phyloP scores from a whole-genome alignment of 2,329 filamentous ascomycete genomes.

The Thyridium curvatum region DNA sequence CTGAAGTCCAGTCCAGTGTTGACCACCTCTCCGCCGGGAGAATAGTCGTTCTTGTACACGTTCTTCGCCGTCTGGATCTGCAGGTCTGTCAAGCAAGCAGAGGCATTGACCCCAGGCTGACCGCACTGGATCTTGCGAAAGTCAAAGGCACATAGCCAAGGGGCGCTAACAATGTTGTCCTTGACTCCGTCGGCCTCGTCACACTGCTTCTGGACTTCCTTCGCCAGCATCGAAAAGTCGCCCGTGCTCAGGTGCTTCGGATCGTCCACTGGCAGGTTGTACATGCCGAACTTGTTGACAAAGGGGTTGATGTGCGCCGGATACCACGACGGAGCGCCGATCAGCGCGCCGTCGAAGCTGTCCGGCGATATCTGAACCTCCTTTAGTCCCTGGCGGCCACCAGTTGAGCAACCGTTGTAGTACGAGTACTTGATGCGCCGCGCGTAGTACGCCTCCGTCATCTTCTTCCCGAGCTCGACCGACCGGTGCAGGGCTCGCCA shows the following conservation, averaged over 20 bases:
- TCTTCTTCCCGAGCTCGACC: constrained; percentile 36
- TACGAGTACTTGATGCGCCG: constrained; percentile 38
- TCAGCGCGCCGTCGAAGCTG: constrained; percentile 51
- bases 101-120: constrained; percentile 13
- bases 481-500: constrained; percentile 39
- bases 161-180: constrained; percentile 43
- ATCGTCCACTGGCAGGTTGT: constrained; percentile 38
- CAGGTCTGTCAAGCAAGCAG: constrained; percentile 28
- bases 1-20: constrained; percentile 39
- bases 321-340: constrained; percentile 45
- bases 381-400: constrained; percentile 51
- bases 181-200: constrained; percentile 40
- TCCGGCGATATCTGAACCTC: constrained; percentile 44
- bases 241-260: constrained; percentile 33
- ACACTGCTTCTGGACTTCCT: constrained; percentile 41
- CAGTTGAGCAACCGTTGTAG: constrained; percentile 52
- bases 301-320: constrained; percentile 36
- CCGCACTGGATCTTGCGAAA: constrained; percentile 31
- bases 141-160: constrained; percentile 36
- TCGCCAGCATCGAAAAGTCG: constrained; percentile 29
- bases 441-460: constrained; percentile 42
- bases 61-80: constrained; percentile 27
- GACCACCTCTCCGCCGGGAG: constrained; percentile 25
- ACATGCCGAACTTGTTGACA: constrained; percentile 35
- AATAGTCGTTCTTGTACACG: constrained; percentile 18